These are phyloP conservation scores for Senecio squalidus DNA, from an alignment of 140 eudicot genomes.

Conservation along the genomic window DNA sequence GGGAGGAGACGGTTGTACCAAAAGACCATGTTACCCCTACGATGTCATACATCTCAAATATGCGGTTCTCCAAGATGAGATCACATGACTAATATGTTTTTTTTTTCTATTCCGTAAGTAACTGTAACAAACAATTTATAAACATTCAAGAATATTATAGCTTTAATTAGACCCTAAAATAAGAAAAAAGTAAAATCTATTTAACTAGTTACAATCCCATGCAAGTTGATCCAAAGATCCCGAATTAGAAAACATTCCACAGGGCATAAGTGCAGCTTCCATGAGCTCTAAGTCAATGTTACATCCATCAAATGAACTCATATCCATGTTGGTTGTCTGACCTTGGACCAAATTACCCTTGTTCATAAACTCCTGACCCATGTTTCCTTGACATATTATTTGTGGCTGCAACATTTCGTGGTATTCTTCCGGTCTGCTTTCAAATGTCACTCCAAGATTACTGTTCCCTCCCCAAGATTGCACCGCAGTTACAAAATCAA, in stretches of 20 bases:
- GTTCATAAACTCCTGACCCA: conserved; percentile 30
- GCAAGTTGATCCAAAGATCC: conserved; percentile 66
- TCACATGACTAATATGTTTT: background rate
- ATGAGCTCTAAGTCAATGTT: conserved; percentile 69
- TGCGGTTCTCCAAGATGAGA: background rate
- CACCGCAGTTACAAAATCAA: conserved; percentile 30
- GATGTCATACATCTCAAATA: too few species aligned
- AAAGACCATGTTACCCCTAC: too few species aligned
- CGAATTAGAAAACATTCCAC: conserved; percentile 41
- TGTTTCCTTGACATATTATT: conserved; percentile 7
- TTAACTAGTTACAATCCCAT: conserved; percentile 51
- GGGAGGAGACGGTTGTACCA: too few species aligned
- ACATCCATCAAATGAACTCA: conserved; percentile 38
- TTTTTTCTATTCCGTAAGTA: background rate
- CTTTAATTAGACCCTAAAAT: background rate
- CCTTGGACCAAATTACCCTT: conserved; percentile 20
- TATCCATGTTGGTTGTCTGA: conserved; percentile 21
- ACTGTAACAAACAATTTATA: background rate
- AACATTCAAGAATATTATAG: background rate
- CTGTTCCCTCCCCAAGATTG: conserved; percentile 31
- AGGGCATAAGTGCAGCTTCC: conserved; percentile 70
- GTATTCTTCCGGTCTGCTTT: conserved; percentile 17
- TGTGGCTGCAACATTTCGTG: conserved; percentile 29
- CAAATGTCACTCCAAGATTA: conserved; percentile 18
- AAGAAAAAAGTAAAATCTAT: background rate